phyloP scores from a whole-genome alignment of 2,329 filamentous ascomycete species.

The Epichloe uncinata region DNA sequence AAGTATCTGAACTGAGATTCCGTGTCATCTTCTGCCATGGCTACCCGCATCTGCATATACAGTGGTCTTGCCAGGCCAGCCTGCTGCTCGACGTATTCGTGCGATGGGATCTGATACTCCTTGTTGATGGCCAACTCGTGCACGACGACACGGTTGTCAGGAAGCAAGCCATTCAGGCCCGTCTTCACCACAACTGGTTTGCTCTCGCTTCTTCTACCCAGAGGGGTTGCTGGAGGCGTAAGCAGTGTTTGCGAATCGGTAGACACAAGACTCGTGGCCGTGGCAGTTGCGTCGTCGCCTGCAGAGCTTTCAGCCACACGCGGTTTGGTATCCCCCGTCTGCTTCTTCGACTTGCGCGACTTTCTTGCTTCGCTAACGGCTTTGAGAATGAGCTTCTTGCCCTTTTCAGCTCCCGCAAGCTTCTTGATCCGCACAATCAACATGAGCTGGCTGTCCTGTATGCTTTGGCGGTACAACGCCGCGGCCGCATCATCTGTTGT shows the following conservation, averaged over 20 bases:
- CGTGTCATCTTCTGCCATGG: conserved; percentile 50
- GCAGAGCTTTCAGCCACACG: conserved; percentile 42
- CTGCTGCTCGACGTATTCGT: conserved; percentile 45
- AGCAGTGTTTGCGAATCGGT: conserved; percentile 32
- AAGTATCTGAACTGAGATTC: conserved; percentile 56
- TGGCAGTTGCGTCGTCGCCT: conserved; percentile 21
- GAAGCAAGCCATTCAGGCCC: conserved; percentile 43
- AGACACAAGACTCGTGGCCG: conserved; percentile 23
- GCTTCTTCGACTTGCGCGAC: conserved; percentile 49
- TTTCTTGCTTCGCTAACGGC: conserved; percentile 61
- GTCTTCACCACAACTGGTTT: conserved; percentile 23
- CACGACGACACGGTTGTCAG: conserved; percentile 60
- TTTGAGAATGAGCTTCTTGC: conserved; percentile 59
- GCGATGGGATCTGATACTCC: conserved; percentile 57
- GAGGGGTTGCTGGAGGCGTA: conserved; percentile 40
- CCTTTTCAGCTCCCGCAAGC: conserved; percentile 57
- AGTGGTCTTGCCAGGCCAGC: conserved; percentile 33
- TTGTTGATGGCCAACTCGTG: conserved; percentile 72
- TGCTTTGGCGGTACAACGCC: conserved; percentile 65
- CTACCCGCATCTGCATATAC: conserved; percentile 46
- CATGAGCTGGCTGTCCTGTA: conserved; percentile 68
- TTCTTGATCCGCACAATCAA: conserved; percentile 69
- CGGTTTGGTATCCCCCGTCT: conserved; percentile 59
- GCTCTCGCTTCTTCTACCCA: conserved; percentile 18
- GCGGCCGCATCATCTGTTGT: conserved; percentile 60